Evolutionary conservation across 2,329 filamentous ascomycete species (phyloP), one percentile per base, ranked within the genome.

Genomic region (Diplodia mutila): DNA sequence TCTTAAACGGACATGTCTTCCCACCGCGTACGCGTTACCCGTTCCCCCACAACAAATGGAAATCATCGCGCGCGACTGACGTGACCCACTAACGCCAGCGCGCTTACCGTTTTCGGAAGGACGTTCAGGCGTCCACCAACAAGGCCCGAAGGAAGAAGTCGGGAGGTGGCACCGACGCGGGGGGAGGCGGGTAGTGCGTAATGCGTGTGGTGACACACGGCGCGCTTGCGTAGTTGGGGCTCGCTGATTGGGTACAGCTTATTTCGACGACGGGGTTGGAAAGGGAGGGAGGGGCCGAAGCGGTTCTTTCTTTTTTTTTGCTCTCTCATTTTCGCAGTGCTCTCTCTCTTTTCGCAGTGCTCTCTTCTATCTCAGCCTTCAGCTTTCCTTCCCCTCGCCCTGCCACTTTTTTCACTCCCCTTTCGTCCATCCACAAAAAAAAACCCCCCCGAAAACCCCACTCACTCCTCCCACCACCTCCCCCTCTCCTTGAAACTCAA

Each of bases 401-500:
- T 37, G 2, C 9, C 34, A 6, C 34, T 37, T 8, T 9, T 37
- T 29, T 29, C 29, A 29, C 29, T 29, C 7, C 29, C 34, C n/a
- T 49, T n/a, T n/a, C n/a, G n/a, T n/a, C n/a, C n/a, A n/a, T n/a
- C n/a, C n/a, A n/a, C n/a, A n/a, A n/a, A n/a, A n/a, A n/a, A n/a
- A n/a, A n/a, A 14, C n/a, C 1, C 46, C 46, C 9, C 46, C 46
- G n/a, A n/a, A n/a, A 11, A 11, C 52, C 52, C n/a, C 8, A 8
- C 29, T 9, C 23, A 23, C 3, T n/a, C 51, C 18, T 4, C 51
- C 27, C 12, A 27, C 18, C 51, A 32, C 51, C 53, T 25, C 34
- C 42, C 29, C 39, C 64, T 48, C 64, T 66, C 64, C 52, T 21
- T 59, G 16, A 66, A 66, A 25, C 42, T 1, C 53, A 66, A 18